phyloP scores from a whole-genome alignment of 2,329 filamentous ascomycete genomes.

The Lecanicillium sp. region DNA sequence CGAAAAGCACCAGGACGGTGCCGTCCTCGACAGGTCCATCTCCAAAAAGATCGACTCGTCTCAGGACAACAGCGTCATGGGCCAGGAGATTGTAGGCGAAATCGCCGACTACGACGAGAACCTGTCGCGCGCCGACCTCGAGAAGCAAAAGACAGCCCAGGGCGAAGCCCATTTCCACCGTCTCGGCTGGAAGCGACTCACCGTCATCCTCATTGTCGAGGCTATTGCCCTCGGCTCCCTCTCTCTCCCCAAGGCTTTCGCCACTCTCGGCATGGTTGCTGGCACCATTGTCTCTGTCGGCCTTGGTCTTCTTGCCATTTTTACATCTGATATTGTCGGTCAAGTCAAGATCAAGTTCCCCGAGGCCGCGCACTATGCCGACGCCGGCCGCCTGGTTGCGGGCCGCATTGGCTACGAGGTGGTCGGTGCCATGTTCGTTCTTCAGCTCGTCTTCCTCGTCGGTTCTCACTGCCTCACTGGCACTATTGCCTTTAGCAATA shows the following conservation, averaged over 20 bases:
- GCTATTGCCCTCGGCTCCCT: constrained; percentile 50
- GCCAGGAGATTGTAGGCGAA: constrained; percentile 25
- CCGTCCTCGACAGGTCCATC: constrained; percentile 1
- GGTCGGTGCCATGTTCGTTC: constrained; percentile 52
- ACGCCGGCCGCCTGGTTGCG: constrained; percentile 57
- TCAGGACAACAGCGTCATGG: constrained; percentile 22
- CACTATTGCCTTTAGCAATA: constrained; percentile 59
- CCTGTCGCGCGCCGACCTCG: constrained; percentile 31
- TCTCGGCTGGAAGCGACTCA: constrained; percentile 52
- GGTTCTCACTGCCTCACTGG: constrained; percentile 68
- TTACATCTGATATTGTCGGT: constrained; percentile 41
- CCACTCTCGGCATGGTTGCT: constrained; percentile 48
- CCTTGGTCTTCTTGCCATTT: constrained; percentile 41
- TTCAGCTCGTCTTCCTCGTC: constrained; percentile 64
- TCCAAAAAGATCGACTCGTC: constrained; percentile 9
- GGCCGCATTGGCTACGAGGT: constrained; percentile 57
- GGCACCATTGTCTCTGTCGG: constrained; percentile 37
- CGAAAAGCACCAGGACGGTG: constrained; percentile 1
- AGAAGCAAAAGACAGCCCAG: constrained; percentile 40
- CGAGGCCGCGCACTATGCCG: constrained; percentile 59
- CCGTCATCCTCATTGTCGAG: constrained; percentile 50
- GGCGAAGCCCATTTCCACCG: constrained; percentile 45
- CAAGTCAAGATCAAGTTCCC: constrained; percentile 46
- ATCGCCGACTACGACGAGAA: constrained; percentile 33
- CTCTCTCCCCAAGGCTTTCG: constrained; percentile 46